Conservation (phyloP, 2,329 filamentous ascomycete species). For the Plenodomus tracheiphilus region DNA sequence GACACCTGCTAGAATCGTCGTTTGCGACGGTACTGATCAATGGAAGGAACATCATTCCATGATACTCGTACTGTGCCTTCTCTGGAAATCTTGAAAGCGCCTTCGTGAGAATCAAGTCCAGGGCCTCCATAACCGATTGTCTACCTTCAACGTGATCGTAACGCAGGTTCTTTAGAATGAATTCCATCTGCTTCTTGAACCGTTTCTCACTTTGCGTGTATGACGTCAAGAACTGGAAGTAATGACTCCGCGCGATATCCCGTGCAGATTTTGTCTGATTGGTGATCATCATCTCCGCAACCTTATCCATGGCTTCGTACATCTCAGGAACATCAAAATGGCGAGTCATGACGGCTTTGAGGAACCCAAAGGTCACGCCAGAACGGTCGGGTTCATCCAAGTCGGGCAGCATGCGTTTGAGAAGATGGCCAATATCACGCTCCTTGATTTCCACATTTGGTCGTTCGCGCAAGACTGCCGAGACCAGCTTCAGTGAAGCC, state of each 20-base stretch:
- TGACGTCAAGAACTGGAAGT: conserved; percentile 91
- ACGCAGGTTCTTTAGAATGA: conserved; percentile 86
- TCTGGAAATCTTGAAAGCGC: conserved; percentile 61
- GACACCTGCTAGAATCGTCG: conserved; percentile 84
- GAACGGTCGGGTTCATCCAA: conserved; percentile 91
- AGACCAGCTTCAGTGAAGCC: conserved; percentile 84
- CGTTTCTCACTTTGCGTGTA: conserved; percentile 91
- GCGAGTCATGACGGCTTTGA: conserved; percentile 82
- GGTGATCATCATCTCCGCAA: conserved; percentile 87
- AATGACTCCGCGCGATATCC: conserved; percentile 84
- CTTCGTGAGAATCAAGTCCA: conserved; percentile 85
- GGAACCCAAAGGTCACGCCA: conserved; percentile 91
- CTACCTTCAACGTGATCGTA: conserved; percentile 88
- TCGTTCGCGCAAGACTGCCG: conserved; percentile 80
- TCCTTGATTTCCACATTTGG: conserved; percentile 77
- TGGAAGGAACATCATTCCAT: conserved; percentile 81
- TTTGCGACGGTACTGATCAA: conserved; percentile 84
- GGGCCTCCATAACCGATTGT: conserved; percentile 88
- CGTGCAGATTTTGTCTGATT: conserved; percentile 89
- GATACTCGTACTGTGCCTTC: conserved; percentile 74
- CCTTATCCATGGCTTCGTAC: conserved; percentile 86
- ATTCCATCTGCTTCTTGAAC: conserved; percentile 86
- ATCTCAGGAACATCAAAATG: conserved; percentile 84
- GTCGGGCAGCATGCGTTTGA: conserved; percentile 81
- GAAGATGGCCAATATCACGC: conserved; percentile 77